Base-by-base conservation (phyloP, 2,329 filamentous ascomycete species). In the Sarocladium brachiariae region DNA sequence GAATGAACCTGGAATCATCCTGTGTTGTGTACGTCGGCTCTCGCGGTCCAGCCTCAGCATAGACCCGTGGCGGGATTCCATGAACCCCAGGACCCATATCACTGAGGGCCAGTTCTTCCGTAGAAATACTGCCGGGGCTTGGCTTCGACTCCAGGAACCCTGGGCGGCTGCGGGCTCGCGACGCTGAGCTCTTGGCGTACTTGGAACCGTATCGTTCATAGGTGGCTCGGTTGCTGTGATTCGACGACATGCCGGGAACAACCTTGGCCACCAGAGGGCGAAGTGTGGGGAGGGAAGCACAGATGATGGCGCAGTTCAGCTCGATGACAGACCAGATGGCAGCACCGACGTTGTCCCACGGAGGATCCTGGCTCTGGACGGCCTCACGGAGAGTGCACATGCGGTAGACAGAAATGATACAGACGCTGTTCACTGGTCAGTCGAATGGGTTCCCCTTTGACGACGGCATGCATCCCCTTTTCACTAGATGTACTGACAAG, bases 251-350 rank as follows among this genome's bases (percentile, higher is more conserved):
- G 8, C 54, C 56, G 10, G 61, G 61, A 0, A 62, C 41, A 47
- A 59, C 38, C 34, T 50, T 55, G 38, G 59, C 56, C 18, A 63
- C 35, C 25, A 66, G 51, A 1, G 63, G 63, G 4, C 60, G 61
- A 13, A 65, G 56, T 4, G 63, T 64, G 1, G 62, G 62, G 14
- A 65, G 57, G 9, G 55, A 57, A 13, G 62, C 59, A 49, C 57
- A 59, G 18, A 65, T 56, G 47, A 65, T 61, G 33, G 60, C 58
- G 52, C 53, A 55, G 52, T 63, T 63, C 41, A 64, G 56, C 48
- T 65, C 63, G 55, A 63, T 56, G 51, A 55, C 52, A 37, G 63
- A 65, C 63, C 63, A 65, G 45, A 61, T 57, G 27, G 61, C 61
- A 3, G 61, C 62, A 43, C 57, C 56, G 23, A 60, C 59, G 51